phyloP scores from a whole-genome alignment of 208 protist species.

The Trichomonas vaginalis region DNA sequence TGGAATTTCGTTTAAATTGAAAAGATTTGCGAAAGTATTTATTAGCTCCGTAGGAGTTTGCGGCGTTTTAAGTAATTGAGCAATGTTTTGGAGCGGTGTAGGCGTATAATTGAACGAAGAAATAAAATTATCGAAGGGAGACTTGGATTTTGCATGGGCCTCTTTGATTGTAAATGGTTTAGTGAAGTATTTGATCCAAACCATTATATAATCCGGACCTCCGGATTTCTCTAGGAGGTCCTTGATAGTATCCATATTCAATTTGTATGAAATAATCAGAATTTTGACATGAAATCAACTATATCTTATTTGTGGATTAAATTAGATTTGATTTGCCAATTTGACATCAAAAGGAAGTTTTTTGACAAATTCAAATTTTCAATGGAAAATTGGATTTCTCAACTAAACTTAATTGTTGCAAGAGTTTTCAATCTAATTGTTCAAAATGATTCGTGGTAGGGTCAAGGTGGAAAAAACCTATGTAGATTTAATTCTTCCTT shows the following conservation, averaged over 20 bases:
- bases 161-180: background rate
- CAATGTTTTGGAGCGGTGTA: background rate
- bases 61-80: background rate
- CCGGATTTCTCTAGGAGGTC: background rate
- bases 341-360: too few species aligned
- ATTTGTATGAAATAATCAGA: background rate
- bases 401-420: too few species aligned
- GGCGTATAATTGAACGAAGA: background rate
- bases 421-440: too few species aligned
- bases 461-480: too few species aligned
- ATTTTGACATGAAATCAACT: too few species aligned
- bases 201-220: background rate
- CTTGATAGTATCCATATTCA: background rate
- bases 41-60: background rate
- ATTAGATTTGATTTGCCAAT: too few species aligned
- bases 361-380: too few species aligned
- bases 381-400: too few species aligned
- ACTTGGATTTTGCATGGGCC: background rate
- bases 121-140: background rate
- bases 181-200: background rate
- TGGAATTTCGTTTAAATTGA: background rate
- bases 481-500: too few species aligned
- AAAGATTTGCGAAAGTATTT: background rate
- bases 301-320: too few species aligned
- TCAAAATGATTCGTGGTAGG: too few species aligned